phyloP scores from a whole-genome alignment of 2,329 filamentous ascomycete species.

The Parastagonospora nodorum region DNA sequence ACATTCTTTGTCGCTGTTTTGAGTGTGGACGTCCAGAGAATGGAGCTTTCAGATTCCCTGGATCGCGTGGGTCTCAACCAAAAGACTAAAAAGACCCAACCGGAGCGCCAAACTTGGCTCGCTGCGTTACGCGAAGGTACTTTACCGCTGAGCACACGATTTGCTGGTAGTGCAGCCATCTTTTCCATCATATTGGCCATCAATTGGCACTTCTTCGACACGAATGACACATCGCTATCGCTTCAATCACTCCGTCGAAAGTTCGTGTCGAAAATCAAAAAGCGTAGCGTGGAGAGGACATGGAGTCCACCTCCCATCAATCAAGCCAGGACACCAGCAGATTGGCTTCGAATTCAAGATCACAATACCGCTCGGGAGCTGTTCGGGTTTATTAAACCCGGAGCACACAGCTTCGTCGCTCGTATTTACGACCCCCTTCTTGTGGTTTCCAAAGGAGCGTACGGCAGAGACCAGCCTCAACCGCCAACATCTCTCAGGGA shows the following conservation, averaged over 20 bases:
- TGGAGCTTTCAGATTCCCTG: slow-evolving; percentile 75
- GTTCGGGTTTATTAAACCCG: slow-evolving; percentile 75
- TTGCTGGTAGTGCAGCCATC: slow-evolving; percentile 75
- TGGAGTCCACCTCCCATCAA: slow-evolving; percentile 64
- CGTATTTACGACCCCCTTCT: slow-evolving; percentile 76
- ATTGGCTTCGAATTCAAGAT: slow-evolving; percentile 78
- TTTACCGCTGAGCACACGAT: slow-evolving; percentile 70
- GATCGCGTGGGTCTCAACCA: slow-evolving; percentile 48
- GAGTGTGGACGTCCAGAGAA: slow-evolving; percentile 76
- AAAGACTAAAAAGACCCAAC: slow-evolving; percentile 54
- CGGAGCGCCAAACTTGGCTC: slow-evolving; percentile 60
- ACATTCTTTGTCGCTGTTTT: slow-evolving; percentile 82
- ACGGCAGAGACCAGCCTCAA: slow-evolving; percentile 62
- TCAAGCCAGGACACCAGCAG: slow-evolving; percentile 74
- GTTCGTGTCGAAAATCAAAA: slow-evolving; percentile 27
- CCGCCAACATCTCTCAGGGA: slow-evolving; percentile 58
- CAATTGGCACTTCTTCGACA: slow-evolving; percentile 78
- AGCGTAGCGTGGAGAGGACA: slow-evolving; percentile 13
- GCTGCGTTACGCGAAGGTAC: slow-evolving; percentile 68
- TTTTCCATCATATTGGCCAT: slow-evolving; percentile 73
- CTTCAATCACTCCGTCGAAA: slow-evolving; percentile 25
- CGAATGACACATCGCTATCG: slow-evolving; percentile 50
- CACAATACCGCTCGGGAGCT: slow-evolving; percentile 78
- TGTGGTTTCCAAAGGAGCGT: slow-evolving; percentile 71
- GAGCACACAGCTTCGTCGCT: slow-evolving; percentile 72